Evolutionary conservation across 345 rosid species (phyloP), one percentile per base, ranked within the genome.

Genomic region (Melaleuca alternifolia): DNA sequence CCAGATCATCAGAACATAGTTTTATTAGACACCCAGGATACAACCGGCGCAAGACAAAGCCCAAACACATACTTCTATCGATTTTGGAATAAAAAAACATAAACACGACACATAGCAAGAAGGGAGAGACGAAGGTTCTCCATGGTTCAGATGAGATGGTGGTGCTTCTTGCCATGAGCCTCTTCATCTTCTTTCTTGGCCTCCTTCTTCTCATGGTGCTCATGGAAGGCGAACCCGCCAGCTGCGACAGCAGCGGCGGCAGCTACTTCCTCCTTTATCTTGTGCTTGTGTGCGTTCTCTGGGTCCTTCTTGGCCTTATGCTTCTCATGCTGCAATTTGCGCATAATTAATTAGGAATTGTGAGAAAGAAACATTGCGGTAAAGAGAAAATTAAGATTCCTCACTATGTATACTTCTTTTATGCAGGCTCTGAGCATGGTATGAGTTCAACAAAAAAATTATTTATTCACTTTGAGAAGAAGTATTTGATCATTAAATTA

Each of bases 191-290:
- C 88, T 53, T 89, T 48, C 90, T 91, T 90, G 57, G 87, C 41
- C 84, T 91, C 91, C 54, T 93, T 91, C 92, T 89, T 92, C 91
- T 92, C 94, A 53, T 92, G 94, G 86, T 91, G 94, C 91, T 93
- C 94, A 56, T 92, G 93, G 88, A 91, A 87, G 10, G 90, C 93
- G 75, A 54, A 91, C 14, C 93, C 95, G 16, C 91, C 93, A 0
- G 90, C 33, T 21, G 91, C 93, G 2, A 90, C 91, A 1, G 94
- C 94, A 0, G 86, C 88, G 0, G 93, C 89, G 3, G 92, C 94
- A 0, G 92, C 94, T 5, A 92, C 65, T 90, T 91, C 93, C 87
- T 91, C 95, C 84, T 91, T 87, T 81, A 91, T 76, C 88, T 91
- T 92, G 92, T 93, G 94, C 91, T 13, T 91, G 83, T 91, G 93